Base-by-base conservation (phyloP, 768 basidiomycete species). In the Lentinula raphanica region DNA sequence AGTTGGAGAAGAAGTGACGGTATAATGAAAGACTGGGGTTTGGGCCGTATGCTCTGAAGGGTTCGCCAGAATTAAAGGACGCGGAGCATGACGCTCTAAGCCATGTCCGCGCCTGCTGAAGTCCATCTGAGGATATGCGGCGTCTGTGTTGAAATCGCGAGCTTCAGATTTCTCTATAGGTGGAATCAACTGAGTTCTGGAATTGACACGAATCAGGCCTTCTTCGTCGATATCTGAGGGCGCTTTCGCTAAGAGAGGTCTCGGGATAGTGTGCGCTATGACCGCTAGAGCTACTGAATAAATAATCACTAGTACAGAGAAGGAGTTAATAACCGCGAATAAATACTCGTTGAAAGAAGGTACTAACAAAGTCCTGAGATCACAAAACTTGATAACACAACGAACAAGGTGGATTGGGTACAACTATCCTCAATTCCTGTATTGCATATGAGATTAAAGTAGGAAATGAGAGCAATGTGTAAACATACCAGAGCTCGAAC, bases 311-410 rank as follows among this genome's bases (percentile, higher is more conserved):
- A 36, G 25, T n/a, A n/a, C n/a, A n/a, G n/a, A n/a, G n/a, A n/a
- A n/a, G n/a, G n/a, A n/a, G n/a, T n/a, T n/a, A n/a, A n/a, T n/a
- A n/a, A n/a, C n/a, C n/a, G n/a, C n/a, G n/a, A n/a, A n/a, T n/a
- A n/a, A n/a, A n/a, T n/a, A n/a, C n/a, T n/a, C 40, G 4, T 12
- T 25, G 35, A 28, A 29, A 28, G n/a, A n/a, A 36, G 11, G 12
- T 3, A 69, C 73, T 61, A 65, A 78, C 76, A 56, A 39, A 77
- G 65, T 27, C 65, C 72, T 21, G 71, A 65, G 29, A 72, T 65
- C 2, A 63, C 56, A 69, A 70, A 75, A 28, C 70, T 67, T 21
- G 67, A 71, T 58, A 67, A 66, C 6, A 72, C 64, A 40, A 70
- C 66, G 7, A 61, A 58, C 23, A 64, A 65, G 15, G 68, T 66